Base-by-base conservation (phyloP, 768 basidiomycete species). In the Rhodotorula babjevae region DNA sequence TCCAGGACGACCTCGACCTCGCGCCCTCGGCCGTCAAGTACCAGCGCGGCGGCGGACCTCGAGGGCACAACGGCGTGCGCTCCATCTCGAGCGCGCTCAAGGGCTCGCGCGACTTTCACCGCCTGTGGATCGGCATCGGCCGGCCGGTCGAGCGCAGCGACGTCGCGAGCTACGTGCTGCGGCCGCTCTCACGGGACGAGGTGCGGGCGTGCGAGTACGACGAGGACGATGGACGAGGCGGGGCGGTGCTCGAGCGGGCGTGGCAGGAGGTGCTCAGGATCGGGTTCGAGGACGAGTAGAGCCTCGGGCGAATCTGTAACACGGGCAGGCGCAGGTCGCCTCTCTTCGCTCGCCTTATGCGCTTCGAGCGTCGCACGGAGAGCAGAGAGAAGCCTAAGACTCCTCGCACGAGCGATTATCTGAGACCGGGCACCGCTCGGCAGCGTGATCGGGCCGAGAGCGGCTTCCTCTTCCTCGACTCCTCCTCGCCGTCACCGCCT, bases 31-130 rank as follows among this genome's bases (percentile, higher is more conserved):
- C 12, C 11, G 2, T 59, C 31, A 67, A 65, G 33, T 42, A 57
- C 11, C 72, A 76, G 47, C 69, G 69, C 23, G 69, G 63, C 16
- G 75, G 75, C 16, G 65, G 66, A 0, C 67, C 72, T 0, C n/a
- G 56, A 1, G 75, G 75, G 3, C 75, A 76, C 61, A 76, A 76
- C 67, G 75, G 75, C 8, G 36, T 76, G 9, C 62, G 72, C 2
- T 70, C 68, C 9, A 31, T 76, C 47, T 49, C 65, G 8, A 9
- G n/a, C 27, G 50, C 63, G 16, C 36, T 76, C 2, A 47, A 53
- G 1, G 27, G 52, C 6, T 40, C 31, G 18, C 33, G 46, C 23
- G 71, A 76, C 23, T 76, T 73, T 23, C 62, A 58, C 36, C 49
- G 72, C 4, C 31, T 76, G 7, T 67, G 75, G 49, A 19, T 76